Conservation (phyloP, 345 rosid species). For the Melastoma malabathricum region DNA sequence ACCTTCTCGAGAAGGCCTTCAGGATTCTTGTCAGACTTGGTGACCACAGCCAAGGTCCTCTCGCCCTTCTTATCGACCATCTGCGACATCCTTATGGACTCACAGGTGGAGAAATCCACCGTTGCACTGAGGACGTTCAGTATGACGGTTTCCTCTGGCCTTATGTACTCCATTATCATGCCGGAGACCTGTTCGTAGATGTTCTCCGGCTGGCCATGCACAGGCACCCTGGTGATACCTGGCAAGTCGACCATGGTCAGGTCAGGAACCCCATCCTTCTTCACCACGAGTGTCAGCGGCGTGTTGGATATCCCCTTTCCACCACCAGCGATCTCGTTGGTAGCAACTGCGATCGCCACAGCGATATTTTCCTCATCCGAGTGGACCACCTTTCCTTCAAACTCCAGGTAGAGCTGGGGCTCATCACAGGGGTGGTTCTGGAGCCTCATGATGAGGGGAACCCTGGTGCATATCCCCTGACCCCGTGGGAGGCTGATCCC, state of each 20-base stretch:
- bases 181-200: slow-evolving; percentile 31
- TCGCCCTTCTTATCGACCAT: slow-evolving; percentile 29
- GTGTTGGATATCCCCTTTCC: slow-evolving; percentile 34
- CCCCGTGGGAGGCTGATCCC: slow-evolving; percentile 27
- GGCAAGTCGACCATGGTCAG: slow-evolving; percentile 54
- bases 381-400: slow-evolving; percentile 9
- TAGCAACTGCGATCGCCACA: slow-evolving; percentile 21
- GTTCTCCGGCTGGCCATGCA: slow-evolving; percentile 37
- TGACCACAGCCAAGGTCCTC: slow-evolving; percentile 42
- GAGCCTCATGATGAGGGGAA: slow-evolving; percentile 45
- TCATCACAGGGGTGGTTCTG: slow-evolving; percentile 12
- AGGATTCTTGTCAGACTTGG: slow-evolving; percentile 35
- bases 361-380: slow-evolving; percentile 23
- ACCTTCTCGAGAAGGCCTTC: slow-evolving; percentile 41
- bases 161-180: slow-evolving; percentile 31
- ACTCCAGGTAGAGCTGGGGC: slow-evolving; percentile 27
- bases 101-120: slow-evolving; percentile 37
- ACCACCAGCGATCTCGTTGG: slow-evolving; percentile 29
- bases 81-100: slow-evolving; percentile 40
- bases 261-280: slow-evolving; percentile 36
- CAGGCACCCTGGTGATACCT: slow-evolving; percentile 38
- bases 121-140: slow-evolving; percentile 35
- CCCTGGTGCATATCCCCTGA: slow-evolving; percentile 41
- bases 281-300: slow-evolving; percentile 31
- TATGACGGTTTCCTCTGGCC: slow-evolving; percentile 32